These are phyloP conservation scores for Microthyrium microscopicum DNA, from an alignment of 2,329 filamentous ascomycete species.

Conservation along the genomic window DNA sequence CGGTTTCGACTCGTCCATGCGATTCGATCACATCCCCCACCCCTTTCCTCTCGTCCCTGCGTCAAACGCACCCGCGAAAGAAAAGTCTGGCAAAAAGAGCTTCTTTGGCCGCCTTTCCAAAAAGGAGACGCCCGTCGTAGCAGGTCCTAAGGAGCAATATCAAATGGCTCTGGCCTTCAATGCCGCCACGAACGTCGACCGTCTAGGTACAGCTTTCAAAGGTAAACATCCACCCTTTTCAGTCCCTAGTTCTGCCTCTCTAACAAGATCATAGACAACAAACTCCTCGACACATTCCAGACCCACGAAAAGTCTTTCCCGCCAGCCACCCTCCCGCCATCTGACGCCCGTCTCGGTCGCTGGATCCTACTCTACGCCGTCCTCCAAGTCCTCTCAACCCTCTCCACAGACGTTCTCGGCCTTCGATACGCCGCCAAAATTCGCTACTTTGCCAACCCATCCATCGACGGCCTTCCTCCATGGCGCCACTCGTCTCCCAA, in stretches of 20 bases:
- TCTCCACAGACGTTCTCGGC: slow-evolving; percentile 24
- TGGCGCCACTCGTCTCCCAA: slow-evolving; percentile 11
- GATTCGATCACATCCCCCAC: slow-evolving; percentile 35
- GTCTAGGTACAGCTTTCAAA: slow-evolving; percentile 19
- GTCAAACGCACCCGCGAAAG: not conserved
- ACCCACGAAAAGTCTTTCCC: slow-evolving; percentile 20
- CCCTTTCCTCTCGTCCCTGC: slow-evolving; percentile 49
- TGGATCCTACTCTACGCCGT: slow-evolving; percentile 27
- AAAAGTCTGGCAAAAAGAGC: not conserved
- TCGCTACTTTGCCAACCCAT: slow-evolving; percentile 24
- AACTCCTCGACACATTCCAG: slow-evolving; percentile 24
- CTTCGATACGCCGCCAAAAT: slow-evolving; percentile 22
- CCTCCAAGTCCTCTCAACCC: slow-evolving; percentile 24
- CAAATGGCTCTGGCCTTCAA: slow-evolving; percentile 23
- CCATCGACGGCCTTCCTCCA: slow-evolving; percentile 12
- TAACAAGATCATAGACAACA: slow-evolving; percentile 15
- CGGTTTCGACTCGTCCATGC: slow-evolving; percentile 45
- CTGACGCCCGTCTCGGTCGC: slow-evolving; percentile 25
- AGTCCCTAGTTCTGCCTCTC: not conserved
- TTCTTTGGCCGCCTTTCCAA: slow-evolving; percentile 14
- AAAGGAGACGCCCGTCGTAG: slow-evolving; percentile 17
- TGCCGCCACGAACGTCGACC: slow-evolving; percentile 24
- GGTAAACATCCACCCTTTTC: slow-evolving; percentile 12
- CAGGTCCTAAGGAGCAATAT: slow-evolving; percentile 22
- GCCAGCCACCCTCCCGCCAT: slow-evolving; percentile 14